Base-by-base conservation (phyloP, 2,329 filamentous ascomycete genomes). In the Huntiella moniliformis region DNA sequence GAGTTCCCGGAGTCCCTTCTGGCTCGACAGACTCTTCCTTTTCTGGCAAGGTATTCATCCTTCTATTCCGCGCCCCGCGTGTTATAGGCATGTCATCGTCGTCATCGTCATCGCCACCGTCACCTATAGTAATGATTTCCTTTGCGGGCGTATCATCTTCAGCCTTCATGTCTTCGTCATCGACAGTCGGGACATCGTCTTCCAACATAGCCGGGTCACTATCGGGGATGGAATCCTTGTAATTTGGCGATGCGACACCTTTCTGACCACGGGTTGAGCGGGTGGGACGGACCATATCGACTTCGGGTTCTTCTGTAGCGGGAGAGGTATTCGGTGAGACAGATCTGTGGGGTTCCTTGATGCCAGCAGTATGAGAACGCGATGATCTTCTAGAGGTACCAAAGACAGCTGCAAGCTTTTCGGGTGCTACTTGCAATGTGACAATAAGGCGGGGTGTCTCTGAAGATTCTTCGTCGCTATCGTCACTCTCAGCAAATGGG, bases 271-370 rank as follows among this genome's bases (percentile, higher is more conserved):
- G 67, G 1, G 68, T 68, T 4, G 66, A 58, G 49, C 70, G 61
- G 2, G 58, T 61, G 7, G 52, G 57, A 22, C 66, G 64, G 11
- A 31, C 40, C 47, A 49, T 49, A 35, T 46, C 38, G 11, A 32
- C 31, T 12, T 8, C 17, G 5, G n/a, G 12, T 8, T 6, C 67
- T 13, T 61, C 61, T 35, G 69, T 63, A 2, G 63, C 56, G 36
- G 64, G 63, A 15, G 66, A 67, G 51, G 79, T 74, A 47, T 64
- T 67, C n/a, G 74, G 75, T 5, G 74, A 78, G 53, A 65, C 71
- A 4, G 74, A 71, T 11, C 76, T 57, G 5, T 76, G 65, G 4
- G 67, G 63, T 38, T 74, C 70, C 28, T 70, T 67, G 0, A 63
- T 62, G 40, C 75, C 71, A 38, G 68, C 71, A 3, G 71, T 73